phyloP scores from a whole-genome alignment of 495 filamentous ascomycete genomes.

The Aspergillus homomorphus region DNA sequence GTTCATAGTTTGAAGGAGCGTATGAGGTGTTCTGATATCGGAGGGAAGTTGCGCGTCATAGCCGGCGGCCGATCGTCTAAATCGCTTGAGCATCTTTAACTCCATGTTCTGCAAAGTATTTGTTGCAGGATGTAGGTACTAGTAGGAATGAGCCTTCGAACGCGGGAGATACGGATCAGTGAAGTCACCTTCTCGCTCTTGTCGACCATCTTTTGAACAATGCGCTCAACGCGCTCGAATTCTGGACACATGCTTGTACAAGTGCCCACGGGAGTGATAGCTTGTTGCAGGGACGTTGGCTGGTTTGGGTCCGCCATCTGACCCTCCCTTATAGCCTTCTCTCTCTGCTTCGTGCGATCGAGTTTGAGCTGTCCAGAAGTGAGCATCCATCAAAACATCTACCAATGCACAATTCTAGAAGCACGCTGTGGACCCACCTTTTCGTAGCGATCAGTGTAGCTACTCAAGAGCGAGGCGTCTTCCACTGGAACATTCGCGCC shows the following conservation, averaged over 20 bases:
- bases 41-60: constrained; percentile 87
- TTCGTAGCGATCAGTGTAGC: constrained; percentile 43
- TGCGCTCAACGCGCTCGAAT: constrained; percentile 77
- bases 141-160: constrained; percentile 11
- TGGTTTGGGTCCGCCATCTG: constrained; percentile 88
- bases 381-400: constrained; percentile 17
- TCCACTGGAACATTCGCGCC: constrained; percentile 20
- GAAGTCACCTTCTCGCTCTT: constrained; percentile 54
- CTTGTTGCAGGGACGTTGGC: constrained; percentile 72
- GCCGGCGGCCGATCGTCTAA: constrained; percentile 86
- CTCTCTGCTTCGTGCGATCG: constrained; percentile 65
- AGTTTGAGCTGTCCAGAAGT: constrained; percentile 53
- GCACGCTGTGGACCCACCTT: constrained; percentile 28
- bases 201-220: constrained; percentile 65
- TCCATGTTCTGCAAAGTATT: constrained; percentile 44
- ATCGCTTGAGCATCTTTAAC: constrained; percentile 75
- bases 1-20: constrained; percentile 72
- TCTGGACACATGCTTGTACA: constrained; percentile 94
- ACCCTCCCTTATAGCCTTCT: constrained; percentile 65
- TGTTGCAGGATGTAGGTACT: constrained; percentile 40
- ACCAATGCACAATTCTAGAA: background rate
- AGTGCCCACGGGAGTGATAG: constrained; percentile 82
- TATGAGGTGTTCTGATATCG: constrained; percentile 78
- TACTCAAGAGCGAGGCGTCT: constrained; percentile 23
- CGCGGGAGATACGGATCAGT: background rate